Conservation (phyloP, 2,329 filamentous ascomycete species). For the Scytalidium sp. region DNA sequence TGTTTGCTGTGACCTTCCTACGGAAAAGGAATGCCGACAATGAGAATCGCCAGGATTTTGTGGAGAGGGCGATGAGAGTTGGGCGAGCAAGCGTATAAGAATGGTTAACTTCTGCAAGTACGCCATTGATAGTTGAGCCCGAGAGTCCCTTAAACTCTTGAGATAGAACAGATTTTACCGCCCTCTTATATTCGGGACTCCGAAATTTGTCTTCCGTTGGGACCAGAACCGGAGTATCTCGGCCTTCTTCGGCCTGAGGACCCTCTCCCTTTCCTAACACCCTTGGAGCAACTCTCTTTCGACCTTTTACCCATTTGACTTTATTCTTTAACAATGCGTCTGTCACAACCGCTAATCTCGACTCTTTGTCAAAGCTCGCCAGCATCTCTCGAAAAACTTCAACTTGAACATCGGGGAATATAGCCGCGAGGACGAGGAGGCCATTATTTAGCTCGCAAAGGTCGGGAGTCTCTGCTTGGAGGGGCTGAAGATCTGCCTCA, state of each 20-base stretch:
- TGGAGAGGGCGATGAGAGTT: conserved; percentile 65
- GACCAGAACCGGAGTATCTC: conserved; percentile 32
- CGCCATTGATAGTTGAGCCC: conserved; percentile 70
- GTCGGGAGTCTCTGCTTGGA: conserved; percentile 53
- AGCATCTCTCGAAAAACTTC: conserved; percentile 84
- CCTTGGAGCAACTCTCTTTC: conserved; percentile 49
- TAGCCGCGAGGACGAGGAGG: conserved; percentile 64
- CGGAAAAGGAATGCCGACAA: conserved; percentile 69
- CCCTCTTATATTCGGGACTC: conserved; percentile 62
- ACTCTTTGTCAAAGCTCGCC: conserved; percentile 70
- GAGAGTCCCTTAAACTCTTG: conserved; percentile 75
- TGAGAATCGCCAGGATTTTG: conserved; percentile 75
- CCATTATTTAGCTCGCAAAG: conserved; percentile 67
- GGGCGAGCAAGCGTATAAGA: conserved; percentile 71
- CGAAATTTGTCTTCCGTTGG: conserved; percentile 65
- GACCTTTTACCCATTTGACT: conserved; percentile 66
- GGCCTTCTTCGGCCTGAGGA: conserved; percentile 15
- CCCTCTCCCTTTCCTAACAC: conserved; percentile 28
- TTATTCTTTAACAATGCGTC: conserved; percentile 73
- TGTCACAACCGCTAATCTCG: conserved; percentile 71
- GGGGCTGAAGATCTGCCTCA: conserved; percentile 48
- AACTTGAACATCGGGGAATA: conserved; percentile 79
- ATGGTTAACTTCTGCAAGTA: conserved; percentile 78
- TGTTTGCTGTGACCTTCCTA: conserved; percentile 52
- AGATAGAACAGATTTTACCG: conserved; percentile 65